A percentile compares a stretch with the other conserved stretches of the same genome.
phyloP scores from a whole-genome alignment of 1,284 basidiomycete genomes.

The Mycosarcoma mackinlayi region DNA sequence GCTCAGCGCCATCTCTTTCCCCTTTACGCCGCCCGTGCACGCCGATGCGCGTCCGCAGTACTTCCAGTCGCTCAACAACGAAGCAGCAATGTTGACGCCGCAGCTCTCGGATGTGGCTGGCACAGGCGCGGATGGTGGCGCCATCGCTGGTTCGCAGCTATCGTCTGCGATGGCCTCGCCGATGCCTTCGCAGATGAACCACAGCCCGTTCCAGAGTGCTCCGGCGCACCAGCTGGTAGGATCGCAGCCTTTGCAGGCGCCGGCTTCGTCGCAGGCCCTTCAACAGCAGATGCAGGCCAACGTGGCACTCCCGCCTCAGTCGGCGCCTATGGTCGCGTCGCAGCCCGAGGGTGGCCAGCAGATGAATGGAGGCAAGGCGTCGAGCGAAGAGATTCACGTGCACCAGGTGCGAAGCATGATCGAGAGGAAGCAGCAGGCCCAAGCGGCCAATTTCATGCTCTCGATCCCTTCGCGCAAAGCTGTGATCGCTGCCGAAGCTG shows the following conservation, averaged over 20 bases:
- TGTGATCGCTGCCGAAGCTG: constrained; percentile 35
- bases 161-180: constrained; percentile 43
- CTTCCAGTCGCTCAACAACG: constrained; percentile 46
- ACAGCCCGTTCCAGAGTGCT: constrained; percentile 35
- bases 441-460: constrained; percentile 57
- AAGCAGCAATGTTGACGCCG: constrained; percentile 44
- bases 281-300: constrained; percentile 41
- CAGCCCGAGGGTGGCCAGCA: constrained; percentile 27
- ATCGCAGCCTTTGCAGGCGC: constrained; percentile 30
- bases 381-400: constrained; percentile 43
- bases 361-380: constrained; percentile 27
- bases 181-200: constrained; percentile 35
- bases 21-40: constrained; percentile 61
- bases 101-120: constrained; percentile 39
- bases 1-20: constrained; percentile 58
- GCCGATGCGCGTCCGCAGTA: constrained; percentile 46
- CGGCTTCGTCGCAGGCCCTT: constrained; percentile 31
- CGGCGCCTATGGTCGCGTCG: constrained; percentile 35
- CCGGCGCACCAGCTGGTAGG: constrained; percentile 20
- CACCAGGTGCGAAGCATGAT: constrained; percentile 54
- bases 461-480: constrained; percentile 53
- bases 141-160: constrained; percentile 24
- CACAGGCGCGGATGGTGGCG: constrained; percentile 11
- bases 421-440: constrained; percentile 56
- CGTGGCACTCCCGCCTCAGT: constrained; percentile 22